Conservation (phyloP, 176 grass and related monocot species). For the Ensete ventricosum region DNA sequence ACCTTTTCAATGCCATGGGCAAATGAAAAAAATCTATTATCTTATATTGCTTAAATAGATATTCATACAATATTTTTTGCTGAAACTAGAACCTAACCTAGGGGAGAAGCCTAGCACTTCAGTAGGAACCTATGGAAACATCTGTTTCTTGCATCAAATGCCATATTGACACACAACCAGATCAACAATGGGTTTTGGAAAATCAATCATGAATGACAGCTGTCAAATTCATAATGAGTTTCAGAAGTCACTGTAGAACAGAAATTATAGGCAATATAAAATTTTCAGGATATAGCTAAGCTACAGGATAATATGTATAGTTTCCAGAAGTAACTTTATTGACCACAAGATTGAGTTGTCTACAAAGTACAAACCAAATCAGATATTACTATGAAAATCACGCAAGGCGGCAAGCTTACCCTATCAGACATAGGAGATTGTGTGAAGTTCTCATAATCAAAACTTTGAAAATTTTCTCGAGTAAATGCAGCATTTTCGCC, state of each 20-base stretch:
- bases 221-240: too few species aligned
- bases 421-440: conserved; percentile 85
- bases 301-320: not conserved
- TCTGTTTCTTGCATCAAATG: not conserved
- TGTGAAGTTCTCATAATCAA: conserved; percentile 85
- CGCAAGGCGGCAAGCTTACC: conserved; percentile 24
- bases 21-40: too few species aligned
- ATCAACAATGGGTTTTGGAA: not conserved
- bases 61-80: not conserved
- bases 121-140: not conserved
- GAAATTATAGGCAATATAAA: too few species aligned
- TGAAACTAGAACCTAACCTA: not conserved
- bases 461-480: conserved; percentile 50
- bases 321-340: not conserved
- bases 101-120: not conserved
- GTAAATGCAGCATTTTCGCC: conserved; percentile 54
- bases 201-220: too few species aligned
- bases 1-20: too few species aligned
- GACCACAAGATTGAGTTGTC: not conserved
- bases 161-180: not conserved
- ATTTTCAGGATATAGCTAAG: too few species aligned
- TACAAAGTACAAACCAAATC: not conserved
- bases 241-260: too few species aligned
- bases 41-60: too few species aligned
- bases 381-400: not conserved